phyloP scores from a whole-genome alignment of 805 yeast species.

The Naumovozyma dairenensis region DNA sequence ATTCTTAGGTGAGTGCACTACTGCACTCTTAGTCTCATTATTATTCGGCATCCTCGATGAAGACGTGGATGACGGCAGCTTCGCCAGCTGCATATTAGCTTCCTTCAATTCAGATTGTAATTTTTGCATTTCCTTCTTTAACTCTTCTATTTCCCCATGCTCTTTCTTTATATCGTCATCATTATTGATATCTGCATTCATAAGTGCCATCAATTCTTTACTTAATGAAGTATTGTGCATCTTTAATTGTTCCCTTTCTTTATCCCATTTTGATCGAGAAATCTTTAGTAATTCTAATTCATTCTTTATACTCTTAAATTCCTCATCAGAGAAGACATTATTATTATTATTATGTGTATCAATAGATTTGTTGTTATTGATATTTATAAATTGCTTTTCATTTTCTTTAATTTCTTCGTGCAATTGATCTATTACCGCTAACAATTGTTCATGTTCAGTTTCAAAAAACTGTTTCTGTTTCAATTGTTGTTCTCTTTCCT shows the following conservation, averaged over 20 bases:
- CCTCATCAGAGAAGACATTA: background rate
- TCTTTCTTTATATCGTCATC: slow-evolving; percentile 3
- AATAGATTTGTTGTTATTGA: slow-evolving; percentile 3
- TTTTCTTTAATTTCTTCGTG: slow-evolving; percentile 27
- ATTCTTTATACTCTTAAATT: slow-evolving; percentile 4
- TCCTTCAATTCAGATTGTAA: slow-evolving; percentile 25
- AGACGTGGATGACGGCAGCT: too few relatives aligned
- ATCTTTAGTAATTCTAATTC: slow-evolving; percentile 9
- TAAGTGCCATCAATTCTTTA: slow-evolving; percentile 18
- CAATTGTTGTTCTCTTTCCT: slow-evolving; percentile 19
- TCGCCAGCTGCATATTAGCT: slow-evolving; percentile 8
- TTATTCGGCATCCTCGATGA: too few relatives aligned
- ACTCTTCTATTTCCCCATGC: background rate
- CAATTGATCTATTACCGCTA: slow-evolving; percentile 26
- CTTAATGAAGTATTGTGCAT: slow-evolving; percentile 22
- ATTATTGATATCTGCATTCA: slow-evolving; percentile 6
- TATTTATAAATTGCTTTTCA: slow-evolving; percentile 11
- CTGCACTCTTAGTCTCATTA: too few relatives aligned
- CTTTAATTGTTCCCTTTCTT: slow-evolving; percentile 21
- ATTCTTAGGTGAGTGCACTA: too few relatives aligned
- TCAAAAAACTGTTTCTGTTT: slow-evolving; percentile 22
- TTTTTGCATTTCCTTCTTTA: slow-evolving; percentile 16
- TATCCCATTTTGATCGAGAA: slow-evolving; percentile 17
- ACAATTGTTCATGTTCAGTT: slow-evolving; percentile 24
- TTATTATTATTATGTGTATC: background rate